Evolutionary conservation across 345 rosid species (phyloP).

Genomic region (Cardamine resedifolia): DNA sequence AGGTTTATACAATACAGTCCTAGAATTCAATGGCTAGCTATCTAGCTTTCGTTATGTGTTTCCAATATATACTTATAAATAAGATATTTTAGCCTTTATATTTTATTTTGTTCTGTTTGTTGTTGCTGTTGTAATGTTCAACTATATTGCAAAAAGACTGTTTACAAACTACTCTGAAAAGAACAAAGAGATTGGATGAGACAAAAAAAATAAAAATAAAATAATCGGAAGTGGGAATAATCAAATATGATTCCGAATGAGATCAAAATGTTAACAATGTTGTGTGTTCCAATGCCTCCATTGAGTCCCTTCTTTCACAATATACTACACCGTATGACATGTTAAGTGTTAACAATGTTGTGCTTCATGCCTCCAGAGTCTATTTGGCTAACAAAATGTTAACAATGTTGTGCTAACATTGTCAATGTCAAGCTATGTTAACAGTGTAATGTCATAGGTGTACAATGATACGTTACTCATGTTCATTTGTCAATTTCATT

Average conservation of each 20-base stretch:
- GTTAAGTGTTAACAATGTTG: background rate
- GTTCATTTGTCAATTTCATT: background rate
- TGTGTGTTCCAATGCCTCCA: background rate
- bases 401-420: background rate
- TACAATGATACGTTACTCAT: background rate
- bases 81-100: no score
- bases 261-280: background rate
- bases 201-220: no score
- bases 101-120: no score
- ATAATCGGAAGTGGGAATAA: no score
- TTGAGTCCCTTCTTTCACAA: background rate
- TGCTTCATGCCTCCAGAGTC: background rate
- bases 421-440: constrained; percentile 4
- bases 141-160: no score
- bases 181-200: no score
- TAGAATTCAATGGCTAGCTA: no score
- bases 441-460: background rate
- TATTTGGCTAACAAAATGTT: background rate
- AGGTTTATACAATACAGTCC: no score
- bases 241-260: constrained; percentile 3
- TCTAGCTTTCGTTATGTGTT: no score
- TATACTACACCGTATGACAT: background rate
- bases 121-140: no score
- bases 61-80: no score
- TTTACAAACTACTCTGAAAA: no score